Evolutionary conservation across 805 yeast genomes (phyloP).

Genomic region (Metschnikowia amazonensis): DNA sequence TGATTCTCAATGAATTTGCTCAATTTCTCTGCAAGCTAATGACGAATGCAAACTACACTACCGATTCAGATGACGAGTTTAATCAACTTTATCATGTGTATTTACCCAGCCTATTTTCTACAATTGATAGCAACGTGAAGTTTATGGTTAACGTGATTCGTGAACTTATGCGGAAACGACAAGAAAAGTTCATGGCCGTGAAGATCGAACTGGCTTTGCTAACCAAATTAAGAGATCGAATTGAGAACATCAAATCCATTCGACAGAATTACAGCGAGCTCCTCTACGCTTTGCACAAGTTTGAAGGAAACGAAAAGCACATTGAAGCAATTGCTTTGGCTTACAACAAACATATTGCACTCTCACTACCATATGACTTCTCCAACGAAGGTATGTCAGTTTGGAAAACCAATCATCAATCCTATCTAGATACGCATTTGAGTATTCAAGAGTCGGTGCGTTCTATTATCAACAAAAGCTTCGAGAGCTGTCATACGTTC

Average conservation of each 20-base stretch:
- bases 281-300: constrained; percentile 26
- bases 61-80: constrained; percentile 10
- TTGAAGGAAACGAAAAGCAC: constrained; percentile 14
- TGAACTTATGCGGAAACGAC: constrained; percentile 69
- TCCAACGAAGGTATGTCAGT: constrained; percentile 28
- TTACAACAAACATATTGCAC: constrained; percentile 27
- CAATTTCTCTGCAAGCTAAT: constrained; percentile 40
- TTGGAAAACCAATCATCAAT: constrained; percentile 29
- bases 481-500: constrained; percentile 25
- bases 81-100: not conserved
- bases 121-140: constrained; percentile 60
- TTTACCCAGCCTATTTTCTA: constrained; percentile 33
- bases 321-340: constrained; percentile 24
- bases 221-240: constrained; percentile 36
- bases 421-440: constrained; percentile 22
- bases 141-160: constrained; percentile 65
- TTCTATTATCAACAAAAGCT: constrained; percentile 23
- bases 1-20: constrained; percentile 56
- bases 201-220: constrained; percentile 47
- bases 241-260: constrained; percentile 43
- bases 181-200: constrained; percentile 65
- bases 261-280: constrained; percentile 54
- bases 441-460: constrained; percentile 23
- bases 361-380: constrained; percentile 30
- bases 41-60: constrained; percentile 40